Evolutionary conservation across 202 grass and related monocot genomes (phyloP).

Genomic region (Dendrocalamus latiflorus): DNA sequence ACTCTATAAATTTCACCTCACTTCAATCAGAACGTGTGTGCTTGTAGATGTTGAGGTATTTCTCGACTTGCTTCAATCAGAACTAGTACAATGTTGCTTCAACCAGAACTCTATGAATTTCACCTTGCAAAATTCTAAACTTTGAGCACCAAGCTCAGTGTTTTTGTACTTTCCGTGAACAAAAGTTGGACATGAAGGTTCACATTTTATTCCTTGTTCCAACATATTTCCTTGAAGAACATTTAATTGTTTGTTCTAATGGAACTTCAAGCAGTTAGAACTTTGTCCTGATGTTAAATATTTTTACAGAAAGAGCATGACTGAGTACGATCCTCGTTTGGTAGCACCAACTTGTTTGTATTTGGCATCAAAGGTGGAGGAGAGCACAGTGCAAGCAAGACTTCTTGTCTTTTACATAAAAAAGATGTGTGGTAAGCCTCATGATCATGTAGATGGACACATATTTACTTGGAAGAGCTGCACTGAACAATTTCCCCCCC

Average conservation of each 20-base stretch:
- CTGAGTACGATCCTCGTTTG: constrained; percentile 86
- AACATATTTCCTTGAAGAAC: not conserved
- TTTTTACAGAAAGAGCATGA: constrained; percentile 82
- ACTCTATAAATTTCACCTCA: not conserved
- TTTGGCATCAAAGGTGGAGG: constrained; percentile 96
- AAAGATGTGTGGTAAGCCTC: constrained; percentile 73
- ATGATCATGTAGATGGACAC: not conserved
- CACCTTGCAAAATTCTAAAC: not conserved
- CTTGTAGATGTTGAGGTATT: not conserved
- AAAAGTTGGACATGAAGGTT: not conserved
- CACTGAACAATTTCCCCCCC: not conserved
- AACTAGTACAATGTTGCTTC: not conserved
- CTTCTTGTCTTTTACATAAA: constrained; percentile 98
- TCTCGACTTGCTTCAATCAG: not conserved
- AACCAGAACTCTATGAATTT: not conserved
- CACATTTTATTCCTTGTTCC: not conserved
- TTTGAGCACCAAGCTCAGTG: not conserved
- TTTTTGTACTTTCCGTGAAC: not conserved
- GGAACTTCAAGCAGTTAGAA: not conserved
- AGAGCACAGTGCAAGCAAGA: constrained; percentile 95
- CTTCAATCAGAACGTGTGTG: not conserved
- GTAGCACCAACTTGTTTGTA: constrained; percentile 98
- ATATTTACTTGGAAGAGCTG: constrained; percentile 14
- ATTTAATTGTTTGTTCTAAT: constrained; percentile 2
- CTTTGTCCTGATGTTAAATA: not conserved